These are phyloP conservation scores for Paecilomyces variotii DNA, from an alignment of 2,329 filamentous ascomycete genomes.

Conservation along the genomic window DNA sequence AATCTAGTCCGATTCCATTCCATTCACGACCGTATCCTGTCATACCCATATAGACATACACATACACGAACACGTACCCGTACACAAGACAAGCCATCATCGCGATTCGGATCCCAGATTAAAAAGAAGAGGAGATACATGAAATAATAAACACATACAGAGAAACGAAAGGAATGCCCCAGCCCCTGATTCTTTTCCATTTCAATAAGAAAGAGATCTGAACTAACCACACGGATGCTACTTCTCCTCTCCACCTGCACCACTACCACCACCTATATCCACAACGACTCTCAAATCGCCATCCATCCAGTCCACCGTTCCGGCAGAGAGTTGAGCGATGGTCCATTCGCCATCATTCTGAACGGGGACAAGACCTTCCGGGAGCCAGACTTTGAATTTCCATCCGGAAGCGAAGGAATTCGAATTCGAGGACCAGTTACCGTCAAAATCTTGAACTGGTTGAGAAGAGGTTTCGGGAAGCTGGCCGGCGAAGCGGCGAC, in stretches of 20 bases:
- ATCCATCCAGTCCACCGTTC: conserved; percentile 42
- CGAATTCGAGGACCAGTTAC: conserved; percentile 10
- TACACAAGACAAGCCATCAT: neutral
- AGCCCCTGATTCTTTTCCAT: neutral
- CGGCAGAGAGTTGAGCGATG: conserved; percentile 34
- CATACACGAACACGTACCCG: neutral
- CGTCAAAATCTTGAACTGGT: conserved; percentile 10
- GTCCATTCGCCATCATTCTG: conserved; percentile 37
- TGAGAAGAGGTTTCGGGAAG: conserved; percentile 15
- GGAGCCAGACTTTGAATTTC: conserved; percentile 34
- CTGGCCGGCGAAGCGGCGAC: conserved; percentile 23
- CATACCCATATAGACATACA: neutral
- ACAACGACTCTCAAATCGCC: conserved; percentile 35
- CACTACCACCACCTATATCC: conserved; percentile 18
- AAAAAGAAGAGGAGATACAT: neutral
- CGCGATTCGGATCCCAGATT: neutral
- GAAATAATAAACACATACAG: neutral
- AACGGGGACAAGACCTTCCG: conserved; percentile 32
- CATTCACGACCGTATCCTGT: neutral
- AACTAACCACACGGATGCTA: neutral
- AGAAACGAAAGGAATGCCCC: neutral
- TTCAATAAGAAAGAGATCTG: neutral
- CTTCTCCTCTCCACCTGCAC: neutral
- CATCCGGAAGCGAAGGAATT: conserved; percentile 15
- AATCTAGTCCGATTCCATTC: too few relatives aligned